Percentiles rank a stretch among this genome's conserved stretches.
Conservation (phyloP, 345 rosid species). For the Balakata baccata region DNA sequence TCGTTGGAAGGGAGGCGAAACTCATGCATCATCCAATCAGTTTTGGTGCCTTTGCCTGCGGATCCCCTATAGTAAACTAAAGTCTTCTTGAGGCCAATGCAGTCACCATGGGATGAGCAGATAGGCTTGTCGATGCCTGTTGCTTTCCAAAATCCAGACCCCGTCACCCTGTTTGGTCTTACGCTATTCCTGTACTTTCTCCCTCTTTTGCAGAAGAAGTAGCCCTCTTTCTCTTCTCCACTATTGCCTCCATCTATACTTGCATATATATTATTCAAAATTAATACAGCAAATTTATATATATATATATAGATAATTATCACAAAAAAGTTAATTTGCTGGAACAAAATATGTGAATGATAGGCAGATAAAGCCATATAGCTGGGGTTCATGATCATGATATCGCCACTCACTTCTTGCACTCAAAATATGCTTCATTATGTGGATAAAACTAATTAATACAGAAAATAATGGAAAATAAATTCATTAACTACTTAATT, state of each 20-base stretch:
- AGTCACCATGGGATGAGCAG: conserved; percentile 34
- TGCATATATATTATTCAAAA: too few species aligned
- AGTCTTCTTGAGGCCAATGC: conserved; percentile 85
- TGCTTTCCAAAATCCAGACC: conserved; percentile 97
- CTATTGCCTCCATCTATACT: conserved; percentile 35
- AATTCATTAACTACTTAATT: neutral
- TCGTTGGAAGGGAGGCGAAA: conserved; percentile 69
- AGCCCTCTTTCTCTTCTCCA: conserved; percentile 56
- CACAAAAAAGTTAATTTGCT: too few species aligned
- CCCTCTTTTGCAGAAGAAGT: conserved; percentile 85
- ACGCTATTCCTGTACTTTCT: conserved; percentile 87
- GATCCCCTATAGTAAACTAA: conserved; percentile 82
- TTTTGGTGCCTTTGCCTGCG: conserved; percentile 92
- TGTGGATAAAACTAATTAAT: neutral
- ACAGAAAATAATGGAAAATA: neutral
- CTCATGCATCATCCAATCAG: conserved; percentile 99
- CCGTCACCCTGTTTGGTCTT: conserved; percentile 89
- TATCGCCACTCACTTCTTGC: too few species aligned
- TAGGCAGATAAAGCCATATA: too few species aligned
- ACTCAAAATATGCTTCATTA: too few species aligned
- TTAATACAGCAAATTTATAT: too few species aligned
- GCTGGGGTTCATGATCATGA: too few species aligned
- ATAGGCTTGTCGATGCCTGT: conserved; percentile 90
- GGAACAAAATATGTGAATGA: too few species aligned
- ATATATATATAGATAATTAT: too few species aligned